phyloP scores from a whole-genome alignment of 106 monocot species.

The Alisma plantagoaquatica region DNA sequence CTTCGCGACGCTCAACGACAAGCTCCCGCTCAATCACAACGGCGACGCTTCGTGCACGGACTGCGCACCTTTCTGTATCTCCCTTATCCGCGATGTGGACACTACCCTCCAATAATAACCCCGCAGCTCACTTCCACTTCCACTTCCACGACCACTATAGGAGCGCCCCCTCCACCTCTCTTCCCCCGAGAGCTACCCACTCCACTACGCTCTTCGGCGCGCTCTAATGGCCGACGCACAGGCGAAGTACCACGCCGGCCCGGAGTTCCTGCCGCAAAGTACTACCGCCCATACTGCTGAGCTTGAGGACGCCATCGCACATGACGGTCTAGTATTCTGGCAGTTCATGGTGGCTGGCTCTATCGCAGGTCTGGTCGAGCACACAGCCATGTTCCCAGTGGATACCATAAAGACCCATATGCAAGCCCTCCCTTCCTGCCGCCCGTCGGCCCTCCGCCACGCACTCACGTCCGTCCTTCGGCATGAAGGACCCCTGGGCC shows the following conservation, averaged over 20 bases:
- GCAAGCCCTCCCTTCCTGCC: constrained; percentile 39
- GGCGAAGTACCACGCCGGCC: too few relatives aligned
- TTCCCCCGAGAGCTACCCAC: too few relatives aligned
- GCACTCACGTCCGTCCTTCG: constrained; percentile 26
- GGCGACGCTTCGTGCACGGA: too few relatives aligned
- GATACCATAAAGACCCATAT: constrained; percentile 92
- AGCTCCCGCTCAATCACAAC: too few relatives aligned
- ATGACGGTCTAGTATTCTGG: constrained; percentile 81
- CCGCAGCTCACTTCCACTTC: background rate
- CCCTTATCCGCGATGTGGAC: too few relatives aligned
- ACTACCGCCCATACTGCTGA: constrained; percentile 5
- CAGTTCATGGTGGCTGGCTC: constrained; percentile 90
- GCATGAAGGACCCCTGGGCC: constrained; percentile 39
- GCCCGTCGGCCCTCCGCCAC: constrained; percentile 30
- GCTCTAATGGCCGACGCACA: too few relatives aligned
- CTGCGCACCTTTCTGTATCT: too few relatives aligned
- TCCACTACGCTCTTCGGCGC: too few relatives aligned
- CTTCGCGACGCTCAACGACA: too few relatives aligned
- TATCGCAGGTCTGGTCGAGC: constrained; percentile 83
- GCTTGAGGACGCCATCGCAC: constrained; percentile 14
- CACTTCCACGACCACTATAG: background rate
- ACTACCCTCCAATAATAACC: too few relatives aligned
- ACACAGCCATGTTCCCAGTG: constrained; percentile 96
- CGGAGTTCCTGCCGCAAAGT: too few relatives aligned
- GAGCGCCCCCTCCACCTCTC: too few relatives aligned